Evolutionary conservation across 768 basidiomycete species (phyloP), one percentile per base, ranked within the genome.

Genomic region (Phlebiopsis flavidoalba): DNA sequence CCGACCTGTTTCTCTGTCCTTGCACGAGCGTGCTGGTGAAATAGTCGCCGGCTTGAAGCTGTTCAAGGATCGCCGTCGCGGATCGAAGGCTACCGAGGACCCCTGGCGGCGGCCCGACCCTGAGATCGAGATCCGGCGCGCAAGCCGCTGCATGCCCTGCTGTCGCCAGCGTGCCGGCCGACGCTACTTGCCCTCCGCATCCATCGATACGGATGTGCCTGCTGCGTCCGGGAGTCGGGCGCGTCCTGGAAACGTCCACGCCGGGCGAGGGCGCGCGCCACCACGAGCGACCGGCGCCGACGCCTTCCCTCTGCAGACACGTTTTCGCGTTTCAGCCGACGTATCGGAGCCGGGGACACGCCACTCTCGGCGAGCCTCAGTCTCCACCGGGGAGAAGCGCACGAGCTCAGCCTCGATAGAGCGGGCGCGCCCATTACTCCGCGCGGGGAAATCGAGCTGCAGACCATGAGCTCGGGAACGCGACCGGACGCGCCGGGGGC

Each of bases 61-160:
- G 53, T 83, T 80, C 57, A 84, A n/a, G 76, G 37, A 73, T 70
- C 57, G 76, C 61, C 26, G 67, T 60, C 24, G 68, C n/a, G 66
- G 40, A 76, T 73, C 17, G 81, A 76, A n/a, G n/a, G 10, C 78
- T 74, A n/a, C n/a, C 40, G 80, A 65, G n/a, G 69, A 69, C 17
- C 66, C 82, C 63, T 83, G 81, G 26, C 86, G 81, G 50, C 82
- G 80, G 0, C 85, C 81, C 40, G 31, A n/a, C n/a, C n/a, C n/a
- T n/a, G 77, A 81, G 48, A 89, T 72, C 10, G 90, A 91, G 58
- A 93, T 86, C 63, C 84, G 79, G 61, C 89, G 78, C 15, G 90
- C 91, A 40, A 93, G 69, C 17, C 89, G 82, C 70, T 91, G 89
- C 78, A 94, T 90, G 67, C 93, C 93, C 70, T 94, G 91, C 26